These are phyloP conservation scores for Lentinula novae-zelandiae DNA, from an alignment of 1,284 basidiomycete species.

Conservation along the genomic window DNA sequence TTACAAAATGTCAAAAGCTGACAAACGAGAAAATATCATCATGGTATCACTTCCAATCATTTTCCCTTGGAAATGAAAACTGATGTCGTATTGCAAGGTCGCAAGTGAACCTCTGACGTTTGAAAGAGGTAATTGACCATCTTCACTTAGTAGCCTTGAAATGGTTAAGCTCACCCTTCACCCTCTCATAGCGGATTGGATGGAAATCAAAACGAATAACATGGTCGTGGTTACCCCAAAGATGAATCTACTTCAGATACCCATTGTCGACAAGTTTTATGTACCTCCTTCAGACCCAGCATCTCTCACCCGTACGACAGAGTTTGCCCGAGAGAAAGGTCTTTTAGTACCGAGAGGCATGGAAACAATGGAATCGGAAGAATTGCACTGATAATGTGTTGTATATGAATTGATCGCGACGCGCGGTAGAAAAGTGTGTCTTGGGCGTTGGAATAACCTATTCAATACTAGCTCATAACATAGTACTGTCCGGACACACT, in stretches of 20 bases:
- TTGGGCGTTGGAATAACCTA: no score
- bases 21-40: constrained; percentile 94
- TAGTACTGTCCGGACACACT: no score
- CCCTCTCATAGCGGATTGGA: constrained; percentile 77
- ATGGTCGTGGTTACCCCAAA: constrained; percentile 89
- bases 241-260: constrained; percentile 93
- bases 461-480: no score
- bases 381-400: background rate
- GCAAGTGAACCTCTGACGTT: constrained; percentile 93
- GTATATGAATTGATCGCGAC: no score
- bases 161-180: constrained; percentile 5
- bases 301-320: constrained; percentile 55
- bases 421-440: no score
- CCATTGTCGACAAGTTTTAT: constrained; percentile 90
- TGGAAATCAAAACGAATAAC: constrained; percentile 95
- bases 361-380: background rate
- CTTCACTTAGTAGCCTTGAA: background rate
- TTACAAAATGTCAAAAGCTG: constrained; percentile 94
- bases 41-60: constrained; percentile 48
- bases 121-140: constrained; percentile 67
- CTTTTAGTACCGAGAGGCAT: constrained; percentile 33
- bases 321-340: constrained; percentile 74
- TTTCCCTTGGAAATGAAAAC: background rate
- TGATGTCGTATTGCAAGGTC: constrained; percentile 41
- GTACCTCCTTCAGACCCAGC: constrained; percentile 76